These are phyloP conservation scores for Pachyrhizus erosus DNA, from an alignment of 306 rosid species.

Conservation along the genomic window DNA sequence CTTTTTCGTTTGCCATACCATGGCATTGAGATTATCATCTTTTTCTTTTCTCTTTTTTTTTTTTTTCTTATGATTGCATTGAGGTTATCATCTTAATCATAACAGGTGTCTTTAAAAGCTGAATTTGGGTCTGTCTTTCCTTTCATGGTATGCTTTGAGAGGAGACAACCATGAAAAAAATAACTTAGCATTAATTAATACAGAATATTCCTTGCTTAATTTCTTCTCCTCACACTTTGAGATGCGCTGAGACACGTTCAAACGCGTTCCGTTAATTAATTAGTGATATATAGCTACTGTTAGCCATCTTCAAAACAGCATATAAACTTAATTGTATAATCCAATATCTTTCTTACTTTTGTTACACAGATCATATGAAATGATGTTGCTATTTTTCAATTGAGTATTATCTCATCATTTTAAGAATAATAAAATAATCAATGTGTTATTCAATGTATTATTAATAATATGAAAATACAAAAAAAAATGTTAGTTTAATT, in stretches of 20 bases:
- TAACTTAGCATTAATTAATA: not conserved
- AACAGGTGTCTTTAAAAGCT: slow-evolving; percentile 29
- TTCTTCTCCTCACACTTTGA: not conserved
- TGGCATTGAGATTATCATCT: not conserved
- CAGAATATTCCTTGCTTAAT: slow-evolving; percentile 39
- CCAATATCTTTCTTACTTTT: too few relatives aligned
- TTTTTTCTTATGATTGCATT: not conserved
- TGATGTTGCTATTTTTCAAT: not conserved
- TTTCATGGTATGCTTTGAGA: slow-evolving; percentile 29
- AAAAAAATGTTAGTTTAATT: not conserved
- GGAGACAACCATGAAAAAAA: not conserved
- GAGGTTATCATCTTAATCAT: slow-evolving; percentile 30
- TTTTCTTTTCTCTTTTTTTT: not conserved
- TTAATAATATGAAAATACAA: not conserved
- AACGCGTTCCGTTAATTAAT: not conserved
- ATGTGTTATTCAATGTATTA: not conserved
- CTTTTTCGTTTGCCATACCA: not conserved
- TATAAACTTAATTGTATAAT: not conserved
- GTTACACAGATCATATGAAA: too few relatives aligned
- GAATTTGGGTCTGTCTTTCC: slow-evolving; percentile 19
- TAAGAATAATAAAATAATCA: not conserved
- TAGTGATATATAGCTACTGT: not conserved
- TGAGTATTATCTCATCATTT: not conserved
- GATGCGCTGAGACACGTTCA: slow-evolving; percentile 7
- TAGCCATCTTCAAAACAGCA: not conserved